Base-by-base conservation (phyloP, 1,139 yeast genomes). In the Taphrina betulina region DNA sequence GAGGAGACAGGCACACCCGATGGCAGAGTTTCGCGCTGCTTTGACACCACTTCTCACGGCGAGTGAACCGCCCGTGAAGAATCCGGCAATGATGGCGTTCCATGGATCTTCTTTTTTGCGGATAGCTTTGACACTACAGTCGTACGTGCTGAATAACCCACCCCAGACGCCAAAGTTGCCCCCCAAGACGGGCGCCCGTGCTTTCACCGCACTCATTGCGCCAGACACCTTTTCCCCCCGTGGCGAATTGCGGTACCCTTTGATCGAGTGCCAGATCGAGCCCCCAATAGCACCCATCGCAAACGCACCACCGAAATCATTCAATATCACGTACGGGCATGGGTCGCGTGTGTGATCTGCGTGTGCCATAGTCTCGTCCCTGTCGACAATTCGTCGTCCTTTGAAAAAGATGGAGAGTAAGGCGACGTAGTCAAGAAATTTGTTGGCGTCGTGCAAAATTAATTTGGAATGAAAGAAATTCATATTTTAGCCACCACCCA, bases 91-190 rank as follows among this genome's bases (percentile, higher is more conserved):
- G 66, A 92, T 92, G 60, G 97, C 96, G 71, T 92, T 92, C 58
- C 61, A 87, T 7, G 97, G 96, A 71, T 92, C 99, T 73, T 92
- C 99, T 75, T 96, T 87, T 72, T 87, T 85, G 75, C 99, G 85
- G 37, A 92, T 81, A 1, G 94, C 95, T 73, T 92, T 92, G 53
- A 92, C 95, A 24, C 92, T 79, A 77, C 99, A 92, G 72, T 92
- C 98, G 70, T 83, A 94, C 5, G 95, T 85, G 35, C 96, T 87
- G 70, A 94, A 92, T 65, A 92, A 76, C 60, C 99, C 99, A 76
- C 98, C 99, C 99, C 99, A 92, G 40, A 88, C 96, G 73, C 98
- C 98, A 68, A 92, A 92, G 73, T 92, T 92, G 67, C 99, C 99
- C 62, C 98, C 99, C 58, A 92, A 90, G 52, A 92, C 96, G 40